These are phyloP conservation scores for Cenchrus americanus DNA, from an alignment of 176 grass and related monocot species.

Conservation along the genomic window DNA sequence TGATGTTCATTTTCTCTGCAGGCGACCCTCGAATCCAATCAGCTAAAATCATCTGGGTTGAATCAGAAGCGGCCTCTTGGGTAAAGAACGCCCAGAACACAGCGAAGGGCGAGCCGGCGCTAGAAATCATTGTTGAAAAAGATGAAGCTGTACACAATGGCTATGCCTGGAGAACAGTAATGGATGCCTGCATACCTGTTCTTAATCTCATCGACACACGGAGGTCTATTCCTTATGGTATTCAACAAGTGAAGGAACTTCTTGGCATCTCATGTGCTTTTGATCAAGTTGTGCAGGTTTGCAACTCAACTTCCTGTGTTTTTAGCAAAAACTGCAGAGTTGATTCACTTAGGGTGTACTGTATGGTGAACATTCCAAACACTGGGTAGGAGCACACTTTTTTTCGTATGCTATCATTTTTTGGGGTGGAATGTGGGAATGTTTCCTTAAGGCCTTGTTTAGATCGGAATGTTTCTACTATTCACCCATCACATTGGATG, in stretches of 20 bases:
- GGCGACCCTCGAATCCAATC: constrained; percentile 81
- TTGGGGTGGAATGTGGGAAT: too few species aligned
- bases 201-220: constrained; percentile 81
- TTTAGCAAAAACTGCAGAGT: not conserved
- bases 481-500: too few species aligned
- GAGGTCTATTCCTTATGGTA: constrained; percentile 79
- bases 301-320: constrained; percentile 18
- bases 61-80: constrained; percentile 71
- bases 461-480: too few species aligned
- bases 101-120: constrained; percentile 71
- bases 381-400: not conserved
- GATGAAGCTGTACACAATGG: constrained; percentile 60
- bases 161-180: constrained; percentile 80
- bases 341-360: not conserved
- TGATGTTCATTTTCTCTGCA: constrained; percentile 41
- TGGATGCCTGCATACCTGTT: constrained; percentile 94
- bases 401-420: not conserved
- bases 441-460: not conserved
- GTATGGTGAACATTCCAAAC: constrained; percentile 10
- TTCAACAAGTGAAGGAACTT: constrained; percentile 83
- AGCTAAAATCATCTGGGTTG: constrained; percentile 85
- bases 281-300: constrained; percentile 94
- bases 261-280: constrained; percentile 96
- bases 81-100: constrained; percentile 53
- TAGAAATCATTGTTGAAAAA: constrained; percentile 84